phyloP scores from a whole-genome alignment of 371 early-diverging fungal species.

The Mortierella polycephala region DNA sequence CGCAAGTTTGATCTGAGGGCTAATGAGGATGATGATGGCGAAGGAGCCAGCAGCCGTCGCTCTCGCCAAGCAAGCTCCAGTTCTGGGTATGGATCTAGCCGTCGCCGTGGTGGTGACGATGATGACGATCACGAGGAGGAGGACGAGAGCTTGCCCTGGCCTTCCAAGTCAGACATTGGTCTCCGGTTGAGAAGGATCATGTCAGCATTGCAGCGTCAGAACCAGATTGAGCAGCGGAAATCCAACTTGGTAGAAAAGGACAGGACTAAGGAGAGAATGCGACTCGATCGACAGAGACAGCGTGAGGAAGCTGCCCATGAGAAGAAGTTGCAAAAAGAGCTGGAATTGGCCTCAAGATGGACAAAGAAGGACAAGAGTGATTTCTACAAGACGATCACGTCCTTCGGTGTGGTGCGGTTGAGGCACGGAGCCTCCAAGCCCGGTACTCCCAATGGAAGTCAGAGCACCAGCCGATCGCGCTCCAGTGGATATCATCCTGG shows the following conservation, averaged over 20 bases:
- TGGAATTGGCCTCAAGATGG: conserved; percentile 67
- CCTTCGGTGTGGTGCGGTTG: conserved; percentile 72
- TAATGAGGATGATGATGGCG: conserved; percentile 54
- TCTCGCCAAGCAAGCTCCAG: neutral
- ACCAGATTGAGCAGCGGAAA: conserved; percentile 57
- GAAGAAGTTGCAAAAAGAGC: conserved; percentile 56
- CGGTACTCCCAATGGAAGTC: conserved; percentile 16
- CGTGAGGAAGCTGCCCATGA: conserved; percentile 62
- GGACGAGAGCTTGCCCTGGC: conserved; percentile 62
- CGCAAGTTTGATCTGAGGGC: conserved; percentile 60
- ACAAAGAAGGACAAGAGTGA: conserved; percentile 77
- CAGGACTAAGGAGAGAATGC: conserved; percentile 53
- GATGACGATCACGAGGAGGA: conserved; percentile 13
- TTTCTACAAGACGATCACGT: conserved; percentile 75
- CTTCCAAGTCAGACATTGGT: conserved; percentile 77
- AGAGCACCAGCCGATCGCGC: neutral
- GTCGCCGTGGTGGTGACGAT: conserved; percentile 14
- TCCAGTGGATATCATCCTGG: conserved; percentile 17
- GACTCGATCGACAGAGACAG: conserved; percentile 57
- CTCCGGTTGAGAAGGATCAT: conserved; percentile 77
- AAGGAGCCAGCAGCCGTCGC: conserved; percentile 30
- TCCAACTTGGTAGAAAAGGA: conserved; percentile 55
- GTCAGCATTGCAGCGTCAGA: conserved; percentile 73
- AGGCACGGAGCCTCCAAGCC: conserved; percentile 16
- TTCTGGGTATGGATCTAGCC: neutral